Conservation (phyloP, 148 eudicot species). For the Chenopodium suecicum region DNA sequence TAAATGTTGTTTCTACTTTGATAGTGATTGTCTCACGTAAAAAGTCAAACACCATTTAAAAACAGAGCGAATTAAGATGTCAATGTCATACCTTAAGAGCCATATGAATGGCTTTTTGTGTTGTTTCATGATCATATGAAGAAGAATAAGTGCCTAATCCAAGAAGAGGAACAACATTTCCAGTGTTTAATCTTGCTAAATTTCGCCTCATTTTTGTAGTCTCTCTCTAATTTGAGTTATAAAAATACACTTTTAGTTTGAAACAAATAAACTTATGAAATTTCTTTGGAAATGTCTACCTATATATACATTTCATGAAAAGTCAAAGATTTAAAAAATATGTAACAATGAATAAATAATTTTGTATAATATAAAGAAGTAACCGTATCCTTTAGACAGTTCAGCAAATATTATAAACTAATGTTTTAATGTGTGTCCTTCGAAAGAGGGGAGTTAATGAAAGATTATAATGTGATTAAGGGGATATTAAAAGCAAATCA, state of each 20-base stretch:
- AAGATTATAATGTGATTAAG: not conserved
- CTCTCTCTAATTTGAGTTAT: not conserved
- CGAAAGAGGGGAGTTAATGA: slow-evolving; percentile 16
- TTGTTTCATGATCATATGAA: slow-evolving; percentile 37
- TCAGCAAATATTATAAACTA: slow-evolving; percentile 14
- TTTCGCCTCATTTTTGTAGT: slow-evolving; percentile 36
- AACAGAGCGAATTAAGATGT: too few relatives aligned
- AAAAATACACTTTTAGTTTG: not conserved
- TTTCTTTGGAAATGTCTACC: not conserved
- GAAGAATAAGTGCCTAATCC: slow-evolving; percentile 57
- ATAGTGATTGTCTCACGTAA: too few relatives aligned
- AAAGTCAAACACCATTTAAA: too few relatives aligned
- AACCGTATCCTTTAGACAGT: slow-evolving; percentile 22
- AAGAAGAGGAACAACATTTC: slow-evolving; percentile 42
- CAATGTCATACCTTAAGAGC: slow-evolving; percentile 48
- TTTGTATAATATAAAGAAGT: not conserved
- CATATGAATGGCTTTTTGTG: slow-evolving; percentile 41
- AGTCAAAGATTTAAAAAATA: slow-evolving; percentile 25
- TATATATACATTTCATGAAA: slow-evolving; percentile 20
- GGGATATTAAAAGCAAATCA: slow-evolving; percentile 20
- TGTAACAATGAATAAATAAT: not conserved
- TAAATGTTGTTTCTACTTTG: too few relatives aligned
- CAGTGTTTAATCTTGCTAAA: slow-evolving; percentile 47
- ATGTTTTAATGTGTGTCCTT: slow-evolving; percentile 3
- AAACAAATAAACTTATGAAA: not conserved